phyloP scores from a whole-genome alignment of 306 rosid genomes.

The Psophocarpus tetragonolobus region DNA sequence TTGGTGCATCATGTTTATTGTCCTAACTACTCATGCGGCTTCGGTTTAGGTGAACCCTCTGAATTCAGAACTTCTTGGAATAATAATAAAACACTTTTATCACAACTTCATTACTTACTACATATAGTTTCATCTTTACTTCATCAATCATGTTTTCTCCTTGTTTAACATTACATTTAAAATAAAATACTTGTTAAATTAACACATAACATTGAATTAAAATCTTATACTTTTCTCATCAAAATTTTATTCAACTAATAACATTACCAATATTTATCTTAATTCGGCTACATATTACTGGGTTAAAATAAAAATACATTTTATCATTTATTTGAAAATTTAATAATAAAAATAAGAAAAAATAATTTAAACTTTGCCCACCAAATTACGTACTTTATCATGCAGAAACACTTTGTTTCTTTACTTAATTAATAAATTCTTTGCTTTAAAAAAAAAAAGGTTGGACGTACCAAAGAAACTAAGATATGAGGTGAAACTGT shows the following conservation, averaged over 20 bases:
- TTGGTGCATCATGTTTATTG: slow-evolving; percentile 33
- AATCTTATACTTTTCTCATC: neutral
- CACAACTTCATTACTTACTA: neutral
- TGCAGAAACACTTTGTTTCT: too few species aligned
- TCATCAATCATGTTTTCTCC: too few species aligned
- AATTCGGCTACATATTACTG: neutral
- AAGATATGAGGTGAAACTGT: too few species aligned
- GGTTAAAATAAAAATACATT: neutral
- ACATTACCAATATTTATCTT: neutral
- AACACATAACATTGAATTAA: neutral
- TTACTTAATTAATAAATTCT: too few species aligned
- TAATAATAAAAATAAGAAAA: neutral
- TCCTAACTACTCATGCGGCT: slow-evolving; percentile 40
- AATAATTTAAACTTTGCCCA: neutral
- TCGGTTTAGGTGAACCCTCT: slow-evolving; percentile 2
- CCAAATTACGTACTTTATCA: neutral
- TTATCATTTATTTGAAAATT: neutral
- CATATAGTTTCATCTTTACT: too few species aligned
- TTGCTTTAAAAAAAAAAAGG: too few species aligned
- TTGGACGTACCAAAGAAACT: neutral
- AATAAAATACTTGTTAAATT: neutral
- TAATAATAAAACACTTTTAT: neutral
- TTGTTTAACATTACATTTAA: neutral
- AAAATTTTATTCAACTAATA: neutral
- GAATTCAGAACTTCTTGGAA: neutral